Evolutionary conservation across 306 rosid species (phyloP).

Genomic region (Fagus crenata): DNA sequence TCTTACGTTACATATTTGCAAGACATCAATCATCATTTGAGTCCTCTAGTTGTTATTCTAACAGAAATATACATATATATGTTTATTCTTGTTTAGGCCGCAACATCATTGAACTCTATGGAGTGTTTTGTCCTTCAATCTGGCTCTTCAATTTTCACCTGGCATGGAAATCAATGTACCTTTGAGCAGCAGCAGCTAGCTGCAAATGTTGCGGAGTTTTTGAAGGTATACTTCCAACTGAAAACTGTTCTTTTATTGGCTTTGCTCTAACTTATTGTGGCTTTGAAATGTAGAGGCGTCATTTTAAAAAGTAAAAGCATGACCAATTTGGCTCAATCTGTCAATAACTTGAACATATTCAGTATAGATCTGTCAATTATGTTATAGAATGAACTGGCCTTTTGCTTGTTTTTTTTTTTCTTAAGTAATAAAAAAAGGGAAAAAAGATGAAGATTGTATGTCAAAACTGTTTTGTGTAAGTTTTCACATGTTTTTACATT

Average conservation of each 20-base stretch:
- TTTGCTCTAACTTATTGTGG: slow-evolving; percentile 11
- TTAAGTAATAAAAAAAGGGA: background rate
- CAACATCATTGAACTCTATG: slow-evolving; percentile 70
- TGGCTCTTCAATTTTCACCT: slow-evolving; percentile 79
- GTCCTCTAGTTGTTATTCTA: slow-evolving; percentile 6
- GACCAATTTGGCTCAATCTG: slow-evolving; percentile 9
- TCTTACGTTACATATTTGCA: background rate
- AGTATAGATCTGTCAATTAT: background rate
- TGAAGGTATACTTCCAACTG: slow-evolving; percentile 54
- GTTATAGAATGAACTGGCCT: background rate
- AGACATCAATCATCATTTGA: slow-evolving; percentile 6
- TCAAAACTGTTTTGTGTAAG: background rate
- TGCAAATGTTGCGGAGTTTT: slow-evolving; percentile 84
- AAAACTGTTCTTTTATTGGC: background rate
- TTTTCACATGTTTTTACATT: background rate
- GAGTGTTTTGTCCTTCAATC: slow-evolving; percentile 94
- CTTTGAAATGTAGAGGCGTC: slow-evolving; percentile 15
- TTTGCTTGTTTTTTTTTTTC: background rate
- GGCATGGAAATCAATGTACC: slow-evolving; percentile 94
- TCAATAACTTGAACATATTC: background rate
- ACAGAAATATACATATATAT: background rate
- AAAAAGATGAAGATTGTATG: background rate
- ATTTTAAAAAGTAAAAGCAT: slow-evolving; percentile 19
- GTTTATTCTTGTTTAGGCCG: slow-evolving; percentile 61
- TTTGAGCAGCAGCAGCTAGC: slow-evolving; percentile 92